These are phyloP conservation scores for Periglandula ipomoeae DNA, from an alignment of 2,329 filamentous ascomycete genomes.

Conservation along the genomic window DNA sequence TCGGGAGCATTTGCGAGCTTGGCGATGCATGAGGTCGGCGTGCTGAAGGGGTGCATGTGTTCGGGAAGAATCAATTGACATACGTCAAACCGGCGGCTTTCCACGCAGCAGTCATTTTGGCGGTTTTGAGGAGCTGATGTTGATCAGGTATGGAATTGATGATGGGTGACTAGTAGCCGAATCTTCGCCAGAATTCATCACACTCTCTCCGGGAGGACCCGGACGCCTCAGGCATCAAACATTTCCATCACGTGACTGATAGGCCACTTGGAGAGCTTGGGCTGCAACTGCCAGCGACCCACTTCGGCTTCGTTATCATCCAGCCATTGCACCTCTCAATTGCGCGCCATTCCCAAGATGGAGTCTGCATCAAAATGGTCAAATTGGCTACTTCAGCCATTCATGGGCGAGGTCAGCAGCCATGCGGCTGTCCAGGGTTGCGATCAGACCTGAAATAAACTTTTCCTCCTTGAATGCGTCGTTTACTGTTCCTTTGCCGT, in stretches of 20 bases:
- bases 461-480: too few species aligned
- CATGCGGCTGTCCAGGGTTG: too few species aligned
- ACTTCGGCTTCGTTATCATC: not conserved
- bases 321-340: not conserved
- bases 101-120: slow-evolving; percentile 94
- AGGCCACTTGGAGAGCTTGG: too few species aligned
- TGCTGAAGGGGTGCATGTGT: not conserved
- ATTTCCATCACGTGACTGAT: slow-evolving; percentile 12
- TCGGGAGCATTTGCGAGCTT: slow-evolving; percentile 2
- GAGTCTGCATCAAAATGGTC: too few species aligned
- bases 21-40: not conserved
- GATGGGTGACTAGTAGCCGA: slow-evolving; percentile 25
- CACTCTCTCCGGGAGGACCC: slow-evolving; percentile 14
- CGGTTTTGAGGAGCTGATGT: slow-evolving; percentile 23
- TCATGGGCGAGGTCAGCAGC: too few species aligned
- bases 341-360: not conserved
- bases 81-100: slow-evolving; percentile 97
- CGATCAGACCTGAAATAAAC: too few species aligned
- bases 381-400: too few species aligned
- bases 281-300: not conserved
- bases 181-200: slow-evolving; percentile 26
- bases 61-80: slow-evolving; percentile 33
- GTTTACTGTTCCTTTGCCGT: too few species aligned
- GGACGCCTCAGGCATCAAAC: slow-evolving; percentile 22
- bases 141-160: slow-evolving; percentile 18